Evolutionary conservation across 202 grass and related monocot species (phyloP), one percentile per base, ranked within the genome.

Genomic region (Setaria viridis): DNA sequence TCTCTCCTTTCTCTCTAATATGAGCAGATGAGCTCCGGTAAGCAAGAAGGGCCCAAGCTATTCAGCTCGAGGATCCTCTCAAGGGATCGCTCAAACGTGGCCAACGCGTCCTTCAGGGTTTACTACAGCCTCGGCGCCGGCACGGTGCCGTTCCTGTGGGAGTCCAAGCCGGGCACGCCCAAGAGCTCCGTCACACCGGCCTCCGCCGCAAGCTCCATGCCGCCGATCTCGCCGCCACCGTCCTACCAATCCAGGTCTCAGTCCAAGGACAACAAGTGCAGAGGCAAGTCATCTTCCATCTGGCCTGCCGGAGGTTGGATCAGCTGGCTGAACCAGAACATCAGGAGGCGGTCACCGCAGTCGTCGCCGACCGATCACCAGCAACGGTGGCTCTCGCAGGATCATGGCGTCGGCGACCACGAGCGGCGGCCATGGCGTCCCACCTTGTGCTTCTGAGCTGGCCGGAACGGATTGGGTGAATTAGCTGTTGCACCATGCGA

Each of bases 51-150:
- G 5, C 56, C 42, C 30, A 79, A 73, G 85, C 39, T 67, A 8
- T 11, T 85, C 70, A 81, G 81, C 82, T 81, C 89, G 12, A 85
- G 77, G 81, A 76, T 82, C 47, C 34, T 82, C 4, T 83, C 84
- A 64, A 87, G 74, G 80, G 88, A 90, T 43, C 74, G 67, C 53
- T 66, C 69, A 2, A 15, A 5, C 74, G 80, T 75, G 58, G 62
- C 89, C 33, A 85, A 76, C 37, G 70, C 77, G 19, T 88, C 89
- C 11, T 88, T 88, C 77, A 72, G 89, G 77, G 89, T 91, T 35
- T 91, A 91, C 72, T 87, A 91, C 86, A 87, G 89, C 71, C 51
- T 84, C 51, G 89, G 77, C 72, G 86, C 86, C 78, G 82, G 85
- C 66, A 58, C 82, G 13, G 86, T 91, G 82, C 89, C 89, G 0